These are phyloP conservation scores for Atkinsonella texensis DNA, from an alignment of 2,329 filamentous ascomycete species.

Conservation along the genomic window DNA sequence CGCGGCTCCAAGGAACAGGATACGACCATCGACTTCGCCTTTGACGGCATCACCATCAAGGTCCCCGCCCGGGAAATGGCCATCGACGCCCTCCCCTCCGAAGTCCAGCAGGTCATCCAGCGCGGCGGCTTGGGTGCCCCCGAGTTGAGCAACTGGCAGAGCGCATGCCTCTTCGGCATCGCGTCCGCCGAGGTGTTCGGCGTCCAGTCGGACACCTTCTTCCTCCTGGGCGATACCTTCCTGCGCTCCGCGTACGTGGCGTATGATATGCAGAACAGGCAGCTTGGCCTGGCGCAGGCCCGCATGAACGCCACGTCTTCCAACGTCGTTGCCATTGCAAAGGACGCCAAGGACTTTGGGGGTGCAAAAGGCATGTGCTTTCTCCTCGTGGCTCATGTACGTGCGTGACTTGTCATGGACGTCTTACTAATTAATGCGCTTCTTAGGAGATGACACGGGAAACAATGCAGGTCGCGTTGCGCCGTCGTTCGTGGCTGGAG, in stretches of 20 bases:
- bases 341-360: conserved; percentile 26
- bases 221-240: conserved; percentile 47
- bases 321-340: conserved; percentile 33
- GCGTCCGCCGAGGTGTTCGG: conserved; percentile 27
- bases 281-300: conserved; percentile 41
- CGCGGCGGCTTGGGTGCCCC: conserved; percentile 11
- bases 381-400: too few relatives aligned
- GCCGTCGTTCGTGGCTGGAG: conserved; percentile 9
- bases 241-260: conserved; percentile 45
- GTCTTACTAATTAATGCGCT: neutral
- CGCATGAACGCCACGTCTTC: conserved; percentile 33
- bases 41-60: conserved; percentile 34
- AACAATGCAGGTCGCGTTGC: conserved; percentile 11
- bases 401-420: too few relatives aligned
- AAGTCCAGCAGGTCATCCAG: conserved; percentile 28
- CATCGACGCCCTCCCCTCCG: conserved; percentile 28
- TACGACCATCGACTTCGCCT: conserved; percentile 38
- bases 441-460: neutral
- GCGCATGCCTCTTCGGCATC: conserved; percentile 44
- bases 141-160: conserved; percentile 25
- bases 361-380: conserved; percentile 24
- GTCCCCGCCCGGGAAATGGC: conserved; percentile 43
- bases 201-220: conserved; percentile 18
- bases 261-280: conserved; percentile 38
- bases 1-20: conserved; percentile 29